Base-by-base conservation (phyloP, 2,329 filamentous ascomycete species). In the Dissoconium aciculare region DNA sequence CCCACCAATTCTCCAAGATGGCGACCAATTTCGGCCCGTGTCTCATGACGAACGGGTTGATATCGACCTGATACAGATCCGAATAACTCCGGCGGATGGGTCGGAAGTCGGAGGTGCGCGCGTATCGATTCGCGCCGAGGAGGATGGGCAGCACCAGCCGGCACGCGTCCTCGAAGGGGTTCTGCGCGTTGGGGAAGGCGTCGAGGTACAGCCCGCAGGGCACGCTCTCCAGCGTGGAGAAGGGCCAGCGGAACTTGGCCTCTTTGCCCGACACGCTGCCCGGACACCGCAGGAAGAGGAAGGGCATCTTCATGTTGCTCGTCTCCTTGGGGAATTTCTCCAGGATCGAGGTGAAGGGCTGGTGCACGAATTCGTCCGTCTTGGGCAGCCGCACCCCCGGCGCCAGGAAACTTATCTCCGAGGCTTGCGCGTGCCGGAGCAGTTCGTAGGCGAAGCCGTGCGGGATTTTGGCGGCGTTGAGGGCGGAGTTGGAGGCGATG, bases 201-300 rank as follows among this genome's bases (percentile, higher is more conserved):
- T 53, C 50, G 2, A 53, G 45, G 27, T 53, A 53, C 3, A 53
- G 37, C 5, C 50, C 50, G 33, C 49, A 52, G n/a, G 50, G 49
- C 3, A 53, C 49, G 3, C 37, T 34, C 8, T 51, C 45, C 9
- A 51, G 36, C 1, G 48, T 50, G 4, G 44, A 50, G 29, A 50
- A 52, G 0, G 49, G 49, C 24, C 45, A 52, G 25, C 49, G 44
- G 35, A 52, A 52, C 19, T 52, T 50, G 11, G 48, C 48, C 11
- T 51, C 47, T 30, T 47, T 49, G n/a, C 46, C 49, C 4, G 39
- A 40, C 6, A 52, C 45, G 2, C 30, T 40, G n/a, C 49, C 49
- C 1, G 47, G 44, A 16, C 45, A 47, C 17, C 48, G 43, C 17
- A 52, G 33, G 36, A 52, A 52, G 17, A 52, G 38, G 29, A 52